Evolutionary conservation across 192 early-diverging fungal species (phyloP).

Genomic region (Jimgerdemannia flammicorona): DNA sequence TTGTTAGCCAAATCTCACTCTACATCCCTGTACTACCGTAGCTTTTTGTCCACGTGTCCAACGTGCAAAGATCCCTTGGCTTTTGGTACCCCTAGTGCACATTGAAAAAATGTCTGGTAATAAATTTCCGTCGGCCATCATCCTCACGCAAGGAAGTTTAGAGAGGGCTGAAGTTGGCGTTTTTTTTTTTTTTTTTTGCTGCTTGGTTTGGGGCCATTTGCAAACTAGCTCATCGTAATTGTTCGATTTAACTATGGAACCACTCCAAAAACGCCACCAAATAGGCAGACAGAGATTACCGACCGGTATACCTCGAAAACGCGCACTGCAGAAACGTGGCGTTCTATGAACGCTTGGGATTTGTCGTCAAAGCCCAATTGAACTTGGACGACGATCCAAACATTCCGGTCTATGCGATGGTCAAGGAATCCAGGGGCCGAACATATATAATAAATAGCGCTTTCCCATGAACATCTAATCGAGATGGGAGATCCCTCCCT

Average conservation of each 20-base stretch:
- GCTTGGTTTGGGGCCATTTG: background rate
- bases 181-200: constrained; percentile 13
- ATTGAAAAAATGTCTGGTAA: too few relatives aligned
- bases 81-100: too few relatives aligned
- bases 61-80: too few relatives aligned
- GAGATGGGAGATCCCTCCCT: too few relatives aligned
- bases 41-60: too few relatives aligned
- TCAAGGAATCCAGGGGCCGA: background rate
- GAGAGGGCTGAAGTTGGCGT: constrained; percentile 11
- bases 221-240: too few relatives aligned
- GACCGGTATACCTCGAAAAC: background rate
- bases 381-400: constrained; percentile 7
- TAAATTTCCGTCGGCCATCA: too few relatives aligned
- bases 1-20: too few relatives aligned
- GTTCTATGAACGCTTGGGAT: constrained; percentile 16
- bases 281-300: background rate
- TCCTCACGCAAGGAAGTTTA: background rate
- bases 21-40: too few relatives aligned
- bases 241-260: background rate
- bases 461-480: too few relatives aligned
- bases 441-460: too few relatives aligned
- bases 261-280: background rate
- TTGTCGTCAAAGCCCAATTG: constrained; percentile 7
- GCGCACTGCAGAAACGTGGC: background rate
- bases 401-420: constrained; percentile 21